Evolutionary conservation across 345 rosid genomes (phyloP).

Genomic region (Populus deltoides): DNA sequence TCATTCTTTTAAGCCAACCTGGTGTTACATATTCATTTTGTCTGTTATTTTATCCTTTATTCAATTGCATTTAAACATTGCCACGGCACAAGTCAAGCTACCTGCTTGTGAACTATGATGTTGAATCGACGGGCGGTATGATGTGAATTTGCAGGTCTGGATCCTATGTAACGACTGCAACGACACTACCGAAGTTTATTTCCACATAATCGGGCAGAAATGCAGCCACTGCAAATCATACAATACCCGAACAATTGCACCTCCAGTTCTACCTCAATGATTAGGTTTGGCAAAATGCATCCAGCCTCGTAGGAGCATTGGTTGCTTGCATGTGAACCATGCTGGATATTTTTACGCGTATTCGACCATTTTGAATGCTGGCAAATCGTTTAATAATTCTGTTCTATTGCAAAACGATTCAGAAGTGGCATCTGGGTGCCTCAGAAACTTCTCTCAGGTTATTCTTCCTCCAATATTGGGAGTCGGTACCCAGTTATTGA

Average conservation of each 20-base stretch:
- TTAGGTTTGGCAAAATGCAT: not conserved
- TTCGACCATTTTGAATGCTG: not conserved
- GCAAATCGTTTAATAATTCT: not conserved
- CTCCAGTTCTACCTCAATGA: conserved; percentile 85
- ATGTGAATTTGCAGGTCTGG: conserved; percentile 68
- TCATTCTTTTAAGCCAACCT: conserved; percentile 4
- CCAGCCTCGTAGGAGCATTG: not conserved
- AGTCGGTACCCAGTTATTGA: not conserved
- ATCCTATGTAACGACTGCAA: conserved; percentile 96
- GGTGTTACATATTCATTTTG: not conserved
- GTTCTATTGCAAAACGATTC: not conserved
- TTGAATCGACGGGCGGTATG: not conserved
- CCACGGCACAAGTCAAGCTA: not conserved
- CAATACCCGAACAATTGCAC: conserved; percentile 76
- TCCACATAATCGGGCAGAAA: conserved; percentile 87
- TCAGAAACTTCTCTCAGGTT: not conserved
- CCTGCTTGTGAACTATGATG: not conserved
- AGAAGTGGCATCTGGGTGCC: not conserved
- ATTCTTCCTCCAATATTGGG: conserved; percentile 14
- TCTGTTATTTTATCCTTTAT: not conserved
- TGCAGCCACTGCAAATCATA: conserved; percentile 91
- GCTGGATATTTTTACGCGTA: not conserved
- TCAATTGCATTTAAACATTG: not conserved
- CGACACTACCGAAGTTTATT: conserved; percentile 87
- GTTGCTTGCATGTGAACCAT: not conserved